These are phyloP conservation scores for Amanita subjunquillea DNA, from an alignment of 768 basidiomycete species.

Conservation along the genomic window DNA sequence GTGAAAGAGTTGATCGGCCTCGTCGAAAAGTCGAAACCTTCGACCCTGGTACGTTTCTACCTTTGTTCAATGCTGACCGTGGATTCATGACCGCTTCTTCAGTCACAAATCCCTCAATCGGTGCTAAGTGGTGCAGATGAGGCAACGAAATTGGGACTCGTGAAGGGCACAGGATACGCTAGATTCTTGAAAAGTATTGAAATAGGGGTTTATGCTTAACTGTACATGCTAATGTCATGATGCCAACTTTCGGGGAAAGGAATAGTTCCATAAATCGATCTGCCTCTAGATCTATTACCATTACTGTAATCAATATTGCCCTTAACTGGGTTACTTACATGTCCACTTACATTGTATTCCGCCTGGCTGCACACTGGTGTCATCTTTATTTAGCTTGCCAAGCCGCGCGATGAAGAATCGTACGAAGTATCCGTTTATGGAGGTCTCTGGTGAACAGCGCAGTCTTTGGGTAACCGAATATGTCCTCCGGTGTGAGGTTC, in stretches of 20 bases:
- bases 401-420: too few species aligned
- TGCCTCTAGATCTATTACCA: conserved; percentile 28
- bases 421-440: too few species aligned
- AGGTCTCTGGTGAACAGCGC: too few species aligned
- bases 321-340: conserved; percentile 29
- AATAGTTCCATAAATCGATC: too few species aligned
- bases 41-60: conserved; percentile 42
- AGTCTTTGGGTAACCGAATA: too few species aligned
- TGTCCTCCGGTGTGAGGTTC: too few species aligned
- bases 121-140: conserved; percentile 36
- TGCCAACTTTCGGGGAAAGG: too few species aligned
- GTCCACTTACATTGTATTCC: too few species aligned
- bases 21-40: conserved; percentile 50
- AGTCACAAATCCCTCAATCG: conserved; percentile 18
- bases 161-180: conserved; percentile 53
- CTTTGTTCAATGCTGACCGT: not conserved
- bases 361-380: too few species aligned
- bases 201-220: conserved; percentile 3
- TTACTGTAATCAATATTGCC: conserved; percentile 53
- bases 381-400: too few species aligned
- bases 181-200: conserved; percentile 54
- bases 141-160: conserved; percentile 48
- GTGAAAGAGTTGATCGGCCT: conserved; percentile 46
- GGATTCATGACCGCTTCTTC: not conserved
- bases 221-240: too few species aligned